These are phyloP conservation scores for Aspergillus pseudoviridinutans DNA, from an alignment of 2,329 filamentous ascomycete species.

Conservation along the genomic window DNA sequence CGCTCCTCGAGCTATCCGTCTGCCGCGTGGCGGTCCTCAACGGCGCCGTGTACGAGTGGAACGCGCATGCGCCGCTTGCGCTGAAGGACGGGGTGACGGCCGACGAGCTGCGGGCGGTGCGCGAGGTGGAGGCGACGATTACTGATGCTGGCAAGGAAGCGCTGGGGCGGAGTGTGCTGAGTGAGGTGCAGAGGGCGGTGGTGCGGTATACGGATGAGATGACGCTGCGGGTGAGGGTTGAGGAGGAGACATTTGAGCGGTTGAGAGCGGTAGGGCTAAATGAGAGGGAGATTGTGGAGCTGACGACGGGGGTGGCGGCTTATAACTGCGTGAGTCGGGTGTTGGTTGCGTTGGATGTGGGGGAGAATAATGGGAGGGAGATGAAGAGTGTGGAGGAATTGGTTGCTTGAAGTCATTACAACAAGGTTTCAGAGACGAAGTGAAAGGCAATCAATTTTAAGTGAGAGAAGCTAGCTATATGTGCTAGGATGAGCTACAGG, in stretches of 20 bases:
- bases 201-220: constrained; percentile 76
- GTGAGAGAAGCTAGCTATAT: not conserved
- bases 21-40: constrained; percentile 77
- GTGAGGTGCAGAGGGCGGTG: constrained; percentile 62
- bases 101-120: constrained; percentile 50
- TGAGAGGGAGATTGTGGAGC: constrained; percentile 74
- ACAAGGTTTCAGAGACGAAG: no score
- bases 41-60: constrained; percentile 80
- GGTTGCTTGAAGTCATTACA: constrained; percentile 32
- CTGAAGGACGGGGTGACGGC: constrained; percentile 34
- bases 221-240: constrained; percentile 68
- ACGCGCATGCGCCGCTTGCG: constrained; percentile 67
- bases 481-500: constrained; percentile 5
- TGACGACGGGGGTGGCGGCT: constrained; percentile 77
- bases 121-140: constrained; percentile 49
- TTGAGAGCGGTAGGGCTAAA: constrained; percentile 57
- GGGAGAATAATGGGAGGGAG: constrained; percentile 45
- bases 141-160: constrained; percentile 37
- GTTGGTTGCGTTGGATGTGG: constrained; percentile 72
- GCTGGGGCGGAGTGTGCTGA: constrained; percentile 42
- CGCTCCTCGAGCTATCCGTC: constrained; percentile 70
- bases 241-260: constrained; percentile 61
- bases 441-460: not conserved
- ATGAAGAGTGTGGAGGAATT: constrained; percentile 67
- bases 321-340: constrained; percentile 89